phyloP scores from a whole-genome alignment of 1,284 basidiomycete genomes.

The Dichomitus squalens region DNA sequence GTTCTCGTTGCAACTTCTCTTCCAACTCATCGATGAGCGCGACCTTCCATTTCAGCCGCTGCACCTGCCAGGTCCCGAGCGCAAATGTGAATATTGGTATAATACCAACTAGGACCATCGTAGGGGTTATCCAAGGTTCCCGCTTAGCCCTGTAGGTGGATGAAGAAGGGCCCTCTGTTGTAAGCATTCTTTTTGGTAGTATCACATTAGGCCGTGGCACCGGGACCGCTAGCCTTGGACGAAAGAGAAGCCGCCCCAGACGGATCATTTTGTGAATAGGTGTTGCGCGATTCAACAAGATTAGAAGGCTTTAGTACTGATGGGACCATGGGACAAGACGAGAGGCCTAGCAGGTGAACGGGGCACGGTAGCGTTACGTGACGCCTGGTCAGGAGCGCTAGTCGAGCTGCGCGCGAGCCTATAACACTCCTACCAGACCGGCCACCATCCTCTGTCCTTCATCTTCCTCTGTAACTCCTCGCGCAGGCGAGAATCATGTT shows the following conservation, averaged over 20 bases:
- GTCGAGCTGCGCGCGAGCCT: conserved; percentile 2
- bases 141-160: conserved; percentile 54
- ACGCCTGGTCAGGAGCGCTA: conserved; percentile 5
- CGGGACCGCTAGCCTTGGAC: background rate
- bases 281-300: background rate
- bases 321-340: background rate
- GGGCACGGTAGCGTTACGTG: background rate
- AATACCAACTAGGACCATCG: conserved; percentile 79
- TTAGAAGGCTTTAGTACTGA: background rate
- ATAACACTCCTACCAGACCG: background rate
- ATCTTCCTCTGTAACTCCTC: background rate
- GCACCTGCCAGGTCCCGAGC: conserved; percentile 93
- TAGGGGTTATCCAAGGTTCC: conserved; percentile 66
- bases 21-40: conserved; percentile 93
- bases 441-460: background rate
- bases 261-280: conserved; percentile 6
- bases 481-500: conserved; percentile 8
- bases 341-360: background rate
- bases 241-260: conserved; percentile 10
- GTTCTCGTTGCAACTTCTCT: conserved; percentile 82
- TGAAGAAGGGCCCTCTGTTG: conserved; percentile 20
- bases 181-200: conserved; percentile 10
- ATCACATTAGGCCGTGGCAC: conserved; percentile 1
- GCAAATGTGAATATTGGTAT: conserved; percentile 91
- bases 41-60: conserved; percentile 94